A percentile compares a stretch with the other conserved stretches of the same genome.
phyloP scores from a whole-genome alignment of 2,329 filamentous ascomycete genomes.

The Cyanodermella asteris region DNA sequence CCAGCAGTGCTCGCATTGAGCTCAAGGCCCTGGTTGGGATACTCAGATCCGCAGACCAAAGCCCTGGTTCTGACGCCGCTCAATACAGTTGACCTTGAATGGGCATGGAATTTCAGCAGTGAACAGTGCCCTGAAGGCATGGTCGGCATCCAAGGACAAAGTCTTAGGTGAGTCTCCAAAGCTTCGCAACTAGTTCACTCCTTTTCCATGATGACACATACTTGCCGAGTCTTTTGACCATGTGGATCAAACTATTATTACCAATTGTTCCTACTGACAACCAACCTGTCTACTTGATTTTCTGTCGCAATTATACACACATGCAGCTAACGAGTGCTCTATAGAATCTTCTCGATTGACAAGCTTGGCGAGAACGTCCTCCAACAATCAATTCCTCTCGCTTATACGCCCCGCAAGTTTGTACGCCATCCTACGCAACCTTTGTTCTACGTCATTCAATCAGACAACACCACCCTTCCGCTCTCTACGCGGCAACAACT shows the following conservation, averaged over 20 bases:
- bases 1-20: constrained; percentile 75
- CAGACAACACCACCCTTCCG: constrained; percentile 78
- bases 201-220: constrained; percentile 44
- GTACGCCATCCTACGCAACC: constrained; percentile 71
- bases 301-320: constrained; percentile 3
- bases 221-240: constrained; percentile 15
- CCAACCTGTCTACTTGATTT: constrained; percentile 3
- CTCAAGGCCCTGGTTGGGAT: constrained; percentile 88
- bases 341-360: constrained; percentile 73
- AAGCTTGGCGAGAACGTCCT: constrained; percentile 68
- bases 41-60: constrained; percentile 68
- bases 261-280: constrained; percentile 98
- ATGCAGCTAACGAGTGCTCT: constrained; percentile 3
- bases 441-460: constrained; percentile 82
- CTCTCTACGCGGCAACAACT: constrained; percentile 56
- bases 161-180: constrained; percentile 44
- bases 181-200: constrained; percentile 5
- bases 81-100: constrained; percentile 71
- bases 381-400: constrained; percentile 65
- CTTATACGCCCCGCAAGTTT: constrained; percentile 76
- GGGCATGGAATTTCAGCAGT: constrained; percentile 90
- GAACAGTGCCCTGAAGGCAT: constrained; percentile 86
- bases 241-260: constrained; percentile 27
- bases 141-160: constrained; percentile 79
- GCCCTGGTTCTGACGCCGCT: constrained; percentile 83